These are phyloP conservation scores for Dendryphion nanum DNA, from an alignment of 2,329 filamentous ascomycete species.

Conservation along the genomic window DNA sequence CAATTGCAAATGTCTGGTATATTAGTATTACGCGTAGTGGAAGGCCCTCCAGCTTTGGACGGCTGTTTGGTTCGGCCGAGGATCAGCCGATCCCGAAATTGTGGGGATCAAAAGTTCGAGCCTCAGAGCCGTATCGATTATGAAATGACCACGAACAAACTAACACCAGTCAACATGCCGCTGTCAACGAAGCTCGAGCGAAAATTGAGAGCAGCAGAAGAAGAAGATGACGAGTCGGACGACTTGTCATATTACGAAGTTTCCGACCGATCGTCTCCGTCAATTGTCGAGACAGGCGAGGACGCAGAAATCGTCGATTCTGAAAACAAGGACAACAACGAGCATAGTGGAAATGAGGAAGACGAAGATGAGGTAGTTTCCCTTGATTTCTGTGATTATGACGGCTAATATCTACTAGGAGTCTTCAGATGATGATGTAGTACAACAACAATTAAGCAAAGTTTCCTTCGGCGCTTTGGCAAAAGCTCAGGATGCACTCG, in stretches of 20 bases:
- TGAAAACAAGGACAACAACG: constrained; percentile 30
- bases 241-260: constrained; percentile 41
- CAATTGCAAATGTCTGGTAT: no score
- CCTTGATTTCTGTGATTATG: no score
- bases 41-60: no score
- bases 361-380: constrained; percentile 15
- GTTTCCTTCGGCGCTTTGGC: constrained; percentile 90
- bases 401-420: constrained; percentile 23
- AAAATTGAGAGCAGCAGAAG: constrained; percentile 35
- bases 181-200: constrained; percentile 36
- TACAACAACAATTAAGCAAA: constrained; percentile 50
- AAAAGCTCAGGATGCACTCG: constrained; percentile 73
- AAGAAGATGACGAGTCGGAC: constrained; percentile 38
- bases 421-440: constrained; percentile 41
- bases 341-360: constrained; percentile 30
- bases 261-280: constrained; percentile 40
- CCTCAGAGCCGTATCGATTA: no score
- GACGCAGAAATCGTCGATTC: constrained; percentile 35
- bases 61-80: no score
- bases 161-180: constrained; percentile 24
- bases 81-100: no score
- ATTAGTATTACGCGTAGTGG: no score
- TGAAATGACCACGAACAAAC: no score
- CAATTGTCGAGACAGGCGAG: constrained; percentile 40
- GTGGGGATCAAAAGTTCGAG: constrained; percentile 1